phyloP scores from a whole-genome alignment of 805 yeast species.

The Myxozyma neotropica region DNA sequence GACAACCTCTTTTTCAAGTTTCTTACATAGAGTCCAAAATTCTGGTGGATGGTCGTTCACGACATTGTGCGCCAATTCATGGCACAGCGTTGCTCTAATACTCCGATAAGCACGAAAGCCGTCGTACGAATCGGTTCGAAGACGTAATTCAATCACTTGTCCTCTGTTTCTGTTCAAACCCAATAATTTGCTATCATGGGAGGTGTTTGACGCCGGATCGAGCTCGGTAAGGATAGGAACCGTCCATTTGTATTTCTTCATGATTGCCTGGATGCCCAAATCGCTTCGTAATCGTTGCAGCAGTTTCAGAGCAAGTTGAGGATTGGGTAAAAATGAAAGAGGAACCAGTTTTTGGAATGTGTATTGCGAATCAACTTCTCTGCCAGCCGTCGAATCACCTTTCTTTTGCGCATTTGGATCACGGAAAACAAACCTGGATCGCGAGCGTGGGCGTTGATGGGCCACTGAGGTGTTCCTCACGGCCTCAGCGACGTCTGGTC shows the following conservation, averaged over 20 bases:
- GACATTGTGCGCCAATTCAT: slow-evolving; percentile 47
- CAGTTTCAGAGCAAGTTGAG: slow-evolving; percentile 39
- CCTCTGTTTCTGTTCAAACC: slow-evolving; percentile 45
- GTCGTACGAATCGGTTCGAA: slow-evolving; percentile 45
- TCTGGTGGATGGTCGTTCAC: slow-evolving; percentile 42
- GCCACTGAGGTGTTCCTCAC: slow-evolving; percentile 10
- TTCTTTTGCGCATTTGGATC: not conserved
- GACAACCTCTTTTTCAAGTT: slow-evolving; percentile 42
- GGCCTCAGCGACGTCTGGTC: slow-evolving; percentile 35
- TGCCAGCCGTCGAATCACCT: not conserved
- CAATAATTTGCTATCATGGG: slow-evolving; percentile 37
- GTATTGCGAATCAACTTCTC: slow-evolving; percentile 31
- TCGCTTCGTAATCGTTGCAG: slow-evolving; percentile 43
- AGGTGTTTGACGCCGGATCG: slow-evolving; percentile 46
- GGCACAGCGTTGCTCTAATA: slow-evolving; percentile 44
- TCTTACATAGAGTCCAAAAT: slow-evolving; percentile 43
- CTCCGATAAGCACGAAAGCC: slow-evolving; percentile 45
- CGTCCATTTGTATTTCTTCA: slow-evolving; percentile 43
- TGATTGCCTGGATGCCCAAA: slow-evolving; percentile 43
- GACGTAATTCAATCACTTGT: slow-evolving; percentile 43
- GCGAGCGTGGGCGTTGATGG: not conserved
- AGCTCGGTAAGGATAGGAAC: slow-evolving; percentile 45
- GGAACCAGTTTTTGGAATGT: slow-evolving; percentile 42
- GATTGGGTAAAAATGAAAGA: slow-evolving; percentile 40
- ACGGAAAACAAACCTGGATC: not conserved